Base-by-base conservation (phyloP, 2,329 filamentous ascomycete species). In the Fusarium irregulare region DNA sequence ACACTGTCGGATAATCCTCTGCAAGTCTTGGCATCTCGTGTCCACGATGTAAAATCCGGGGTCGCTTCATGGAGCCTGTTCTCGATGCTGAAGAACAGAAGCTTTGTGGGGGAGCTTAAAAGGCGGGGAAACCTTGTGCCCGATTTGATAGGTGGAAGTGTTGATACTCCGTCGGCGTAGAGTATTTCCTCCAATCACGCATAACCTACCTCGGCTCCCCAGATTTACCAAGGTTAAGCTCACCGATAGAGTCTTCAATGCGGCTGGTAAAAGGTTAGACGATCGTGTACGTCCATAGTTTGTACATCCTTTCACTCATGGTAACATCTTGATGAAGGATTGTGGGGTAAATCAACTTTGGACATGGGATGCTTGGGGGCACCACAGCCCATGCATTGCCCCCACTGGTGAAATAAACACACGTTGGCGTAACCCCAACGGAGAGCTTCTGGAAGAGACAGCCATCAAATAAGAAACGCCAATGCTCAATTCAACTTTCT, bases 21-120 rank as follows among this genome's bases (percentile, higher is more conserved):
- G 8, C 10, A 28, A 20, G 13, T 13, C 63, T 59, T 66, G 63
- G 40, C 42, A 58, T 18, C 27, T 37, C 48, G 16, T 25, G 30
- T 50, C 6, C 34, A 23, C 34, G 5, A 30, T 47, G 41, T 14
- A 53, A 27, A 59, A 41, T 40, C 63, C 45, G 63, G 60, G 62
- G 59, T 54, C 12, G 20, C 18, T 42, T 21, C 40, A 8, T 14
- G 11, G 11, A 10, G 16, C 25, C 25, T 28, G 18, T 21, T 32
- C 18, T 30, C 54, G 32, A 49, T 25, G 37, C 48, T 56, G 30
- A 40, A 42, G 13, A 16, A 25, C 2, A n/a, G 47, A 53, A 32
- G 42, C 14, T 21, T 44, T 59, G 60, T 62, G 63, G 49, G 63
- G 34, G 16, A n/a, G 18, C 10, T 27, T 10, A 41, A 58, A 65